phyloP scores from a whole-genome alignment of 495 filamentous ascomycete genomes.

The Lasiosphaeria hispida region DNA sequence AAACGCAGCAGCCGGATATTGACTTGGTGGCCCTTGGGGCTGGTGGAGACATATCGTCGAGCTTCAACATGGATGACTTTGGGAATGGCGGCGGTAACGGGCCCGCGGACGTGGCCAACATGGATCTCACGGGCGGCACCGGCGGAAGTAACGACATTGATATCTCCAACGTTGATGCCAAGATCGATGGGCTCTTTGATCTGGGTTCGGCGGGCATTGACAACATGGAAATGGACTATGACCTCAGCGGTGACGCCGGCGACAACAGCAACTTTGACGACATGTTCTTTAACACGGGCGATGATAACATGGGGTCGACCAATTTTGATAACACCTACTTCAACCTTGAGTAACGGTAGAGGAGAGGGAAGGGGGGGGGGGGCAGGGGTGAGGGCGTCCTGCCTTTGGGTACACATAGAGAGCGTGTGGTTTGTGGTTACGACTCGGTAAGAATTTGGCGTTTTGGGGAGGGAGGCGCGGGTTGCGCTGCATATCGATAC shows the following conservation, averaged over 20 bases:
- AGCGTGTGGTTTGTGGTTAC: no score
- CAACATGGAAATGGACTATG: slow-evolving; percentile 37
- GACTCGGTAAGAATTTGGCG: no score
- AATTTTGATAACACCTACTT: slow-evolving; percentile 38
- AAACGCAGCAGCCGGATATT: not conserved
- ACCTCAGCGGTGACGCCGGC: slow-evolving; percentile 30
- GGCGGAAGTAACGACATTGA: slow-evolving; percentile 13
- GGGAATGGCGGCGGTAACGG: slow-evolving; percentile 6
- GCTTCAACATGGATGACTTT: slow-evolving; percentile 10
- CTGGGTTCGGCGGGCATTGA: slow-evolving; percentile 30
- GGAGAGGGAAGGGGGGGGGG: no score
- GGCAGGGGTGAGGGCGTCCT: no score
- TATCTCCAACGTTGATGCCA: slow-evolving; percentile 28
- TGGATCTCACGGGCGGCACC: slow-evolving; percentile 6
- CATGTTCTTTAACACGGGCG: slow-evolving; percentile 35
- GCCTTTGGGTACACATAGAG: no score
- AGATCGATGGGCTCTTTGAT: slow-evolving; percentile 42
- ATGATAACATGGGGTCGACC: slow-evolving; percentile 30
- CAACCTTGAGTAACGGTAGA: no score
- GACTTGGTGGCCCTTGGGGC: slow-evolving; percentile 8
- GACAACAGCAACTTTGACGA: slow-evolving; percentile 45
- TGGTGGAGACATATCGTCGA: slow-evolving; percentile 4
- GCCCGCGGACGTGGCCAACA: slow-evolving; percentile 18
- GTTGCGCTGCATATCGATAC: no score
- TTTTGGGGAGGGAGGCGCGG: no score